Percentiles rank a stretch among this genome's conserved stretches.
phyloP scores from a whole-genome alignment of 306 rosid species.

The Pyrus bretschneideri region DNA sequence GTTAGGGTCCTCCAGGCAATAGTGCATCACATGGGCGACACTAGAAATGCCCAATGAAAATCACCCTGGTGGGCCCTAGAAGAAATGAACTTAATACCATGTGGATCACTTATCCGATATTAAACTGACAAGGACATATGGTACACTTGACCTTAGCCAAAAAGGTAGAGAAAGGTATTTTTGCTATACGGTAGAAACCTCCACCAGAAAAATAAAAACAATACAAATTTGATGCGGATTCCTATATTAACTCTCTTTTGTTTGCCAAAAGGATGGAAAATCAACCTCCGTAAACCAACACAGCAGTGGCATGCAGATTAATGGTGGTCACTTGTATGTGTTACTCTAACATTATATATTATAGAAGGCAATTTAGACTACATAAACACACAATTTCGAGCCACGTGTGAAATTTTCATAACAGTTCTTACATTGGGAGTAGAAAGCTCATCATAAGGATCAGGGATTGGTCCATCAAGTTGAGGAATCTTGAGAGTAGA shows the following conservation, averaged over 20 bases:
- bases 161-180: not conserved
- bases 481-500: constrained; percentile 76
- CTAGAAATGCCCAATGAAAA: not conserved
- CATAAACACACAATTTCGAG: not conserved
- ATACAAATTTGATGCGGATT: not conserved
- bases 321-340: not conserved
- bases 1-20: not conserved
- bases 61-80: not conserved
- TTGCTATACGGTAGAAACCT: not conserved
- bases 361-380: not conserved
- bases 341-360: not conserved
- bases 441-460: constrained; percentile 83
- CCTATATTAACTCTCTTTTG: not conserved
- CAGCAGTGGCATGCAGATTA: not conserved
- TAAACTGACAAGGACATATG: not conserved
- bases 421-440: constrained; percentile 77
- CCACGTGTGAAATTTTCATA: not conserved
- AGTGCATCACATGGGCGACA: not conserved
- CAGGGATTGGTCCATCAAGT: constrained; percentile 90
- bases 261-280: not conserved
- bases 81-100: not conserved
- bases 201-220: not conserved
- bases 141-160: not conserved
- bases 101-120: not conserved
- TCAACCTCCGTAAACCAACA: not conserved